These are phyloP conservation scores for Scheffersomyces insectosa DNA, from an alignment of 1,139 yeast species.

Conservation along the genomic window DNA sequence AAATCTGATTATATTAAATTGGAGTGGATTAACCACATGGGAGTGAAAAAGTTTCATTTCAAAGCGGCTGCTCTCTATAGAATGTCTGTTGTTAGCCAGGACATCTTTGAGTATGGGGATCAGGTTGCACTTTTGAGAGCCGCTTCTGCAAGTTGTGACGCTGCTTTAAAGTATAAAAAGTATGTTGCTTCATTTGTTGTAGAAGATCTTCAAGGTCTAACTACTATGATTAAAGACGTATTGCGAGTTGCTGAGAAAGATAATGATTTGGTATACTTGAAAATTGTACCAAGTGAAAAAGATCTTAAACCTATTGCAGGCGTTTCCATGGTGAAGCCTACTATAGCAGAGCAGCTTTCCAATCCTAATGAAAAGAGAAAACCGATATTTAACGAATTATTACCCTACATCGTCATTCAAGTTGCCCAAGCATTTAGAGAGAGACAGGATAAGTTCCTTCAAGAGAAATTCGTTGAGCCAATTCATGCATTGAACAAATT, in stretches of 20 bases:
- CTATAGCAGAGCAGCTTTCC: slow-evolving; percentile 34
- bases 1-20: slow-evolving; percentile 53
- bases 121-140: slow-evolving; percentile 60
- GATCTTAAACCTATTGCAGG: slow-evolving; percentile 47
- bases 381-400: slow-evolving; percentile 52
- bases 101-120: slow-evolving; percentile 60
- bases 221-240: slow-evolving; percentile 42
- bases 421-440: slow-evolving; percentile 69
- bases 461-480: slow-evolving; percentile 52
- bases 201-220: slow-evolving; percentile 51
- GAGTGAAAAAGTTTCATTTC: slow-evolving; percentile 63
- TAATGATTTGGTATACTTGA: slow-evolving; percentile 75
- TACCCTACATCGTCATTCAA: slow-evolving; percentile 70
- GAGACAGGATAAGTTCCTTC: slow-evolving; percentile 59
- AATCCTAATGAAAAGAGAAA: slow-evolving; percentile 14
- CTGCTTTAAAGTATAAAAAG: slow-evolving; percentile 41
- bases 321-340: slow-evolving; percentile 58
- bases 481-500: slow-evolving; percentile 50
- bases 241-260: slow-evolving; percentile 69
- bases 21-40: slow-evolving; percentile 66
- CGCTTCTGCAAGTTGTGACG: slow-evolving; percentile 32
- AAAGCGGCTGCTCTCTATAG: slow-evolving; percentile 70
- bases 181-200: slow-evolving; percentile 46
- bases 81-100: slow-evolving; percentile 50
- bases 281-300: slow-evolving; percentile 53